These are phyloP conservation scores for Samsoniella hepiali DNA, from an alignment of 2,329 filamentous ascomycete genomes.

Conservation along the genomic window DNA sequence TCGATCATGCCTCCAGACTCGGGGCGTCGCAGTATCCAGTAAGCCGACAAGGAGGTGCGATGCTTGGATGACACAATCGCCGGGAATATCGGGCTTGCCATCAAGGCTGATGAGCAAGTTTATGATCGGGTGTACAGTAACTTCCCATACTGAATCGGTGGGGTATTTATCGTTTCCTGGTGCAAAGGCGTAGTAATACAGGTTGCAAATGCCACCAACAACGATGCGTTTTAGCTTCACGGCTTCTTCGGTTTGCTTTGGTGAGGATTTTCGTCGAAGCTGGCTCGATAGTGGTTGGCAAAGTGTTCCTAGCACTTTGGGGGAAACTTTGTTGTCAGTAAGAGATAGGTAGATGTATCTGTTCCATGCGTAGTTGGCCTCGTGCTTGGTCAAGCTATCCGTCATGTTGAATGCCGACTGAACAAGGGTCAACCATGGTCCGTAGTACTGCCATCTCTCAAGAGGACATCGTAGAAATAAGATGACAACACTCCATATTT, in stretches of 20 bases:
- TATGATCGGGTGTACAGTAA: constrained; percentile 65
- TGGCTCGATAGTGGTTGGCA: constrained; percentile 67
- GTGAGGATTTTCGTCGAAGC: constrained; percentile 60
- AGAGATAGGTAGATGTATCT: constrained; percentile 74
- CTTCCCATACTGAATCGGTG: constrained; percentile 75
- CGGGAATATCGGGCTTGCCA: constrained; percentile 36
- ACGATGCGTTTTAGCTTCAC: constrained; percentile 50
- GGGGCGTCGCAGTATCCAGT: constrained; percentile 54
- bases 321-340: constrained; percentile 56
- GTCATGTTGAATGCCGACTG: constrained; percentile 80
- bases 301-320: constrained; percentile 42
- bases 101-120: constrained; percentile 48
- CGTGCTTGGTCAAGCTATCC: constrained; percentile 65
- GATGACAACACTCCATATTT: constrained; percentile 83
- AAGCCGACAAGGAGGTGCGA: constrained; percentile 70
- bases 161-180: constrained; percentile 64
- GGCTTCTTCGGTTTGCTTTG: constrained; percentile 52
- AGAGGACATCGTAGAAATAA: constrained; percentile 68
- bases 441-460: constrained; percentile 70
- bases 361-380: constrained; percentile 84
- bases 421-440: constrained; percentile 72
- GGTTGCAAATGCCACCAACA: constrained; percentile 70
- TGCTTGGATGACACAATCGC: constrained; percentile 55
- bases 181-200: constrained; percentile 79
- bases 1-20: constrained; percentile 72